Evolutionary conservation across 352 stramenopile species (phyloP), one percentile per base, ranked within the genome.

Genomic region (Phytophthora litchii): DNA sequence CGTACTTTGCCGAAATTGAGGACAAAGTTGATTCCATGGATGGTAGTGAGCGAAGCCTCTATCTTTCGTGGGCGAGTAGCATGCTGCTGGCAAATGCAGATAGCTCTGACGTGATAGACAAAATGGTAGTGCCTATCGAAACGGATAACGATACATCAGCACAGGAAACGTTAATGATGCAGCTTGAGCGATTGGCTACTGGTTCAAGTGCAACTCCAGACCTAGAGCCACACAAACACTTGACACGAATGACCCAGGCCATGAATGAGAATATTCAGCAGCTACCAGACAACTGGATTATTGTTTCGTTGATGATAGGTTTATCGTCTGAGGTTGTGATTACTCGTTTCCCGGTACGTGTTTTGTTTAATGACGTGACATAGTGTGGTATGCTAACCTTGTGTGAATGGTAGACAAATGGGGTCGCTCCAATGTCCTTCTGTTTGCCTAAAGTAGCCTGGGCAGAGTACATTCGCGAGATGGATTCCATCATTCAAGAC

Each of bases 291-390:
- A 65, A 64, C 4, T 88, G 78, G 78, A 13, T 72, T 13, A 58
- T 80, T 31, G 59, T 78, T n/a, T 78, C 78, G 4, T 34, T 88
- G 19, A 66, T 53, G 35, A 66, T 84, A 41, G 60, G 53, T 13
- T 37, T 56, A n/a, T 72, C 69, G 8, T 83, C 67, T 25, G 78
- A 88, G 37, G 60, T 88, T 13, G 57, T 88, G 21, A 45, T 86
- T 17, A 72, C 73, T 23, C 76, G 76, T 23, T 58, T 86, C 20
- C 11, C 7, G 67, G 78, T 86, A 64, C 51, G 56, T 31, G 45
- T 5, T 66, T 19, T 43, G 38, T 40, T 16, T 29, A 14, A 21
- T 34, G 3, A 11, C 1, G 16, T 13, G 7, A 38, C 27, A 49
- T 29, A 20, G n/a, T 49, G 13, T 37, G 25, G 17, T 19, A 32